Conservation (phyloP, 148 eudicot genomes). For the Pharnaceum exiguum region DNA sequence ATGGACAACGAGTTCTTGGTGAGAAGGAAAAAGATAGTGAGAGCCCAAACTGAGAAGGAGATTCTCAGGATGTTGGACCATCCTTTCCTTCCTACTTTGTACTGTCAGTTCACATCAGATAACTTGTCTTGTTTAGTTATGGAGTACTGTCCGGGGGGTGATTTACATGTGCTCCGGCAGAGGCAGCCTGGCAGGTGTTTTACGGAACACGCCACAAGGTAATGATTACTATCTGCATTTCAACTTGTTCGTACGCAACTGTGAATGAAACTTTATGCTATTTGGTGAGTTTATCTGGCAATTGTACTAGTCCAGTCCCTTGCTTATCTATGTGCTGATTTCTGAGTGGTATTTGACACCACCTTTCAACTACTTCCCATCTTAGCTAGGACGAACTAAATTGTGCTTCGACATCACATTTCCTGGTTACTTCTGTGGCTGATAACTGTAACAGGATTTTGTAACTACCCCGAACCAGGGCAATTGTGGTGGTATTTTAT, state of each 20-base stretch:
- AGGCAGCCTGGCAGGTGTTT: conserved; percentile 84
- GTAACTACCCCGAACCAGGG: too few species aligned
- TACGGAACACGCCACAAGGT: conserved; percentile 93
- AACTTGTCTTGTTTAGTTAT: conserved; percentile 87
- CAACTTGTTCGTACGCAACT: conserved; percentile 1
- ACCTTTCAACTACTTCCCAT: too few species aligned
- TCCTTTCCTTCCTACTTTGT: conserved; percentile 92
- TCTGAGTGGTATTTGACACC: too few species aligned
- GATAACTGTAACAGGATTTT: too few species aligned
- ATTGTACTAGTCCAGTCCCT: too few species aligned
- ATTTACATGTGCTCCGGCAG: conserved; percentile 87
- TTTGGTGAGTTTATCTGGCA: not conserved
- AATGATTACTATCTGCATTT: conserved; percentile 4
- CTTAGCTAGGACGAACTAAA: too few species aligned
- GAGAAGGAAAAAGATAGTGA: conserved; percentile 69
- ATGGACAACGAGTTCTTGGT: conserved; percentile 93
- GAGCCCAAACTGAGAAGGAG: conserved; percentile 91
- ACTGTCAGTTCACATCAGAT: conserved; percentile 80
- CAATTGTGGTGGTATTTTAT: too few species aligned
- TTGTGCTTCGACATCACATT: too few species aligned
- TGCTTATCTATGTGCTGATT: too few species aligned
- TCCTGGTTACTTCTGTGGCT: too few species aligned
- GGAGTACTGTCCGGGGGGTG: conserved; percentile 99
- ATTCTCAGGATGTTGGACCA: conserved; percentile 89
- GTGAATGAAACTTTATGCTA: not conserved